phyloP scores from a whole-genome alignment of 2,329 filamentous ascomycete genomes.

The Dryadomyces quercus-mongolicae region DNA sequence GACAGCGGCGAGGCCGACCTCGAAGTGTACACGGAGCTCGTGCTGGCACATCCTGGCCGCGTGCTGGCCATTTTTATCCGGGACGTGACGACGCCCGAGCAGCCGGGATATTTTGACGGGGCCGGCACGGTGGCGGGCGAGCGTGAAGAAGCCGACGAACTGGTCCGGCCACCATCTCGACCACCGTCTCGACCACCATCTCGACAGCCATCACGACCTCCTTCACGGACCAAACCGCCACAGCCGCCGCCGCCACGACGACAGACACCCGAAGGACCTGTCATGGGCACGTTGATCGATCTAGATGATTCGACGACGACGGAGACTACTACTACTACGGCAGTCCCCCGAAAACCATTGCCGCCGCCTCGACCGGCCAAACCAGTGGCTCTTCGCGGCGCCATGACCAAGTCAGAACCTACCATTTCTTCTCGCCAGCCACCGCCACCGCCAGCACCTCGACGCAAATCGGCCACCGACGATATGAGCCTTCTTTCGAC shows the following conservation, averaged over 20 bases:
- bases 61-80: slow-evolving; percentile 86
- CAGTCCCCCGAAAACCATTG: slow-evolving; percentile 17
- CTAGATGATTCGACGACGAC: slow-evolving; percentile 34
- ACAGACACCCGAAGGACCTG: slow-evolving; percentile 20
- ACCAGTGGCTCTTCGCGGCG: slow-evolving; percentile 37
- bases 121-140: no score
- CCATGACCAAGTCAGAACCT: slow-evolving; percentile 17
- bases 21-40: slow-evolving; percentile 94
- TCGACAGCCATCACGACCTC: not conserved
- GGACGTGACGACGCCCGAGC: slow-evolving; percentile 76
- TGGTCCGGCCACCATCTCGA: not conserved
- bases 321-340: no score
- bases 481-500: not conserved
- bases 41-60: slow-evolving; percentile 66
- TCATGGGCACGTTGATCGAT: slow-evolving; percentile 50
- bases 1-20: slow-evolving; percentile 95
- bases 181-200: slow-evolving; percentile 11
- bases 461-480: not conserved
- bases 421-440: not conserved
- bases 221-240: not conserved
- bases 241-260: slow-evolving; percentile 2
- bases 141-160: no score
- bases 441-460: not conserved
- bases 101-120: slow-evolving; percentile 66
- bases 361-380: slow-evolving; percentile 47